These are phyloP conservation scores for Acacia confusa DNA, from an alignment of 306 rosid genomes.

Conservation along the genomic window DNA sequence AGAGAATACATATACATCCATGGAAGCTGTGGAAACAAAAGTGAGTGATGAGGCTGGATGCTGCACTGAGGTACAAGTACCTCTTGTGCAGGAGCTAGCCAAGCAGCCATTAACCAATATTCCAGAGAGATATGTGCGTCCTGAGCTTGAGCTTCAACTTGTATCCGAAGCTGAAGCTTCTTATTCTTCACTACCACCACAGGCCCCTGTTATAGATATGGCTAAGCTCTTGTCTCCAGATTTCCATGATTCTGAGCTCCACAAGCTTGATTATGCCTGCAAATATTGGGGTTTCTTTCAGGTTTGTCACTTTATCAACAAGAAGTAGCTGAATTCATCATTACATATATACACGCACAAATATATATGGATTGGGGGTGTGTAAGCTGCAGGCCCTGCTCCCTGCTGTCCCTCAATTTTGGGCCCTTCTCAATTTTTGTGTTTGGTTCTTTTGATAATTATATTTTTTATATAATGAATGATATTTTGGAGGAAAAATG, in stretches of 20 bases:
- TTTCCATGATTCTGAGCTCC: not conserved
- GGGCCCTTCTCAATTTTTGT: no score
- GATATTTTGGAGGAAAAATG: no score
- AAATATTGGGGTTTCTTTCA: slow-evolving; percentile 9
- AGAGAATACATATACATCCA: not conserved
- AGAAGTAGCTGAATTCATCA: not conserved
- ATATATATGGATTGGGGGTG: no score
- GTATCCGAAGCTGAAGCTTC: not conserved
- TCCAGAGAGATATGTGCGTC: not conserved
- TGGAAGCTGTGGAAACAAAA: not conserved
- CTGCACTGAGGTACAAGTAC: not conserved
- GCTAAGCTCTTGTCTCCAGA: not conserved
- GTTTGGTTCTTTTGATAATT: no score
- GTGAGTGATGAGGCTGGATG: not conserved
- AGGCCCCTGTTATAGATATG: not conserved
- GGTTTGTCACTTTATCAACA: not conserved
- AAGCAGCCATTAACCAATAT: not conserved
- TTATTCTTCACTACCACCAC: not conserved
- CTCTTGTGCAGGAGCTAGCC: not conserved
- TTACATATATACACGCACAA: not conserved
- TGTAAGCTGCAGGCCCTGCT: no score
- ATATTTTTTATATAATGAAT: no score
- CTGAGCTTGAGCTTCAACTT: not conserved
- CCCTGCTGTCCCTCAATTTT: no score
- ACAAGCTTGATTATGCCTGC: slow-evolving; percentile 2